phyloP scores from a whole-genome alignment of 2,329 filamentous ascomycete species.

The Diaporthe sp. region DNA sequence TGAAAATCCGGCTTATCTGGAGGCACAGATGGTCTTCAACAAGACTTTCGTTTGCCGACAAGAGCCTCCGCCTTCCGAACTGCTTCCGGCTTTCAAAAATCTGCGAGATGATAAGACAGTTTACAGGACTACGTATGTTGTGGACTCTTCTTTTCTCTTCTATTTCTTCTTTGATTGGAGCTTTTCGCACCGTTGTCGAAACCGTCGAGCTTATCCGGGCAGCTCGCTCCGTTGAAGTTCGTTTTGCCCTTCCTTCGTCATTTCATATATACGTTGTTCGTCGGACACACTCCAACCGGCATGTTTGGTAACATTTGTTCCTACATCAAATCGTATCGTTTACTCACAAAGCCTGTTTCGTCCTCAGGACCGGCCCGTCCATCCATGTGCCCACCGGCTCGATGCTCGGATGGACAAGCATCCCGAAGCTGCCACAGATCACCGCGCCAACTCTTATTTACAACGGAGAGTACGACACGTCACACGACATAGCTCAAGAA shows the following conservation, averaged over 20 bases:
- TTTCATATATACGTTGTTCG: background rate
- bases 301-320: background rate
- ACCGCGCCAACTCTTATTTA: conserved; percentile 43
- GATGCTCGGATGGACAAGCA: conserved; percentile 40
- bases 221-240: background rate
- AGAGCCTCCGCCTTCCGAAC: background rate
- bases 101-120: conserved; percentile 14
- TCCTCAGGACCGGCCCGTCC: conserved; percentile 40
- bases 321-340: accelerated
- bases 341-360: background rate
- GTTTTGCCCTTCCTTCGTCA: background rate
- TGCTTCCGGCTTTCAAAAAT: conserved; percentile 12
- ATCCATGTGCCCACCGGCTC: conserved; percentile 38
- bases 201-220: background rate
- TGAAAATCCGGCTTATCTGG: conserved; percentile 7
- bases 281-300: background rate
- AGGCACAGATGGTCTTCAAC: conserved; percentile 23
- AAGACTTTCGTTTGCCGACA: conserved; percentile 29
- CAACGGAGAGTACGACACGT: conserved; percentile 46
- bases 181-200: background rate
- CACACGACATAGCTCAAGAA: conserved; percentile 40
- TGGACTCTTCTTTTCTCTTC: background rate
- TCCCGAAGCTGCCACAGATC: conserved; percentile 42
- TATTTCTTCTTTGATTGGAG: background rate
- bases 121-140: conserved; percentile 25